Conservation (phyloP, 176 grass and related monocot genomes). For the Saccharum spontaneum region DNA sequence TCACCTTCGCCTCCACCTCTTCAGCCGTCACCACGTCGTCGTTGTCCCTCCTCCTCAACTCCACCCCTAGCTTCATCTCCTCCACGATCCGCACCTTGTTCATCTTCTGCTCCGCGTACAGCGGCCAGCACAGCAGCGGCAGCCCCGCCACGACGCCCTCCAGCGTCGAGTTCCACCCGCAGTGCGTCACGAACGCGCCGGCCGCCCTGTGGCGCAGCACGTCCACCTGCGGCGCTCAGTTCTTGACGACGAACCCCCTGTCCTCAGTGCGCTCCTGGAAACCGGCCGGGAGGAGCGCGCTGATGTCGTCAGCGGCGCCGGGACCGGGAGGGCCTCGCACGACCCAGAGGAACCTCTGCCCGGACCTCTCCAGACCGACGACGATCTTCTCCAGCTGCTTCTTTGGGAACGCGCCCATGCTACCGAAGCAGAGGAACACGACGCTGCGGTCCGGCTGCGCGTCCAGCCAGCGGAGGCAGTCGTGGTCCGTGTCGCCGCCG, state of each 20-base stretch:
- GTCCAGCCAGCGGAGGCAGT: slow-evolving; percentile 42
- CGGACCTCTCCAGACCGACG: neutral
- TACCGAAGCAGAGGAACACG: slow-evolving; percentile 57
- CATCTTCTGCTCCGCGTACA: slow-evolving; percentile 34
- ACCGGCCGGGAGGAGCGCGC: neutral
- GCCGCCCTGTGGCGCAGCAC: slow-evolving; percentile 14
- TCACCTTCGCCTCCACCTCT: slow-evolving; percentile 15
- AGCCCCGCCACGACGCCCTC: slow-evolving; percentile 27
- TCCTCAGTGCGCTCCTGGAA: neutral
- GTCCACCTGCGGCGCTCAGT: slow-evolving; percentile 33
- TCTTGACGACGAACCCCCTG: neutral
- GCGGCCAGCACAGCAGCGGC: slow-evolving; percentile 39
- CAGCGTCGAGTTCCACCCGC: slow-evolving; percentile 49
- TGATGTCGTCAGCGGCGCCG: neutral
- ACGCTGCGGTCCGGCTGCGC: slow-evolving; percentile 33
- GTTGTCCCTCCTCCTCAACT: neutral
- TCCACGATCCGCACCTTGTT: slow-evolving; percentile 40
- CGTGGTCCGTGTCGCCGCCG: too few species aligned
- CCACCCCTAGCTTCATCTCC: slow-evolving; percentile 25
- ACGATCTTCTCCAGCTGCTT: slow-evolving; percentile 7
- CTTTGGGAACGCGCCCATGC: neutral
- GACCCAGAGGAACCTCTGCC: slow-evolving; percentile 10
- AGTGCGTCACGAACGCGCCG: slow-evolving; percentile 49
- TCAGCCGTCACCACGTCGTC: neutral
- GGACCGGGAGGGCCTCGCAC: neutral